Evolutionary conservation across 208 protist species (phyloP), one percentile per base, ranked within the genome.

Genomic region (Trypanosoma melophagium): DNA sequence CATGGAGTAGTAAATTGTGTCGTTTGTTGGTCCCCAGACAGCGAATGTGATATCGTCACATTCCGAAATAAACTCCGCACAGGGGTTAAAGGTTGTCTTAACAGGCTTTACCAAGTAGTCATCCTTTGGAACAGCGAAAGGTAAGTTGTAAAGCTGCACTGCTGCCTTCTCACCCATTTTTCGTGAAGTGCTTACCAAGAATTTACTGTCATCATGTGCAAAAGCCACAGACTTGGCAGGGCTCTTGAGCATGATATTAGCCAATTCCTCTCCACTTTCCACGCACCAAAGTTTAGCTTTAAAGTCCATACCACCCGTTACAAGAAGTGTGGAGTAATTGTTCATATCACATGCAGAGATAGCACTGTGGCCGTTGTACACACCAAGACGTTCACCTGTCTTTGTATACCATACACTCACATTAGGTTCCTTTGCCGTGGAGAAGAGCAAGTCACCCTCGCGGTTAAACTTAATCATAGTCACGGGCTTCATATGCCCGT

Each of bases 361-460:
- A 45, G 98, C 94, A 13, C 66, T 81, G 66, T 97, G 90, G 40
- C 96, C 97, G 14, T 94, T 83, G 77, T 97, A 99, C n/a, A 97
- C 97, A 49, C 98, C 98, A 17, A 99, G 68, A 50, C 97, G 81
- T 79, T 98, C 84, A 51, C 97, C 98, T 45, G 86, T 97, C 61
- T 97, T 84, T 22, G 88, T 78, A 75, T 94, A 94, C 98, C 97
- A 99, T 41, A 98, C 85, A 53, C 66, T 90, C 31, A 92, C 88
- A 40, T 84, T 78, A 24, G 88, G 86, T 74, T 99, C 98, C 73
- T 97, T 98, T 31, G 92, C 85, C 25, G 89, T 85, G 21, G 96
- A 96, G 76, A 99, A 99, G 24, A 99, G 77, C 12, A 99, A 80
- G 74, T 99, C 98, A 56, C 98, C 98, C 38, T 99, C 98, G 66